Evolutionary conservation across 306 rosid genomes (phyloP), one percentile per base, ranked within the genome.

Genomic region (Purshia tridentata): DNA sequence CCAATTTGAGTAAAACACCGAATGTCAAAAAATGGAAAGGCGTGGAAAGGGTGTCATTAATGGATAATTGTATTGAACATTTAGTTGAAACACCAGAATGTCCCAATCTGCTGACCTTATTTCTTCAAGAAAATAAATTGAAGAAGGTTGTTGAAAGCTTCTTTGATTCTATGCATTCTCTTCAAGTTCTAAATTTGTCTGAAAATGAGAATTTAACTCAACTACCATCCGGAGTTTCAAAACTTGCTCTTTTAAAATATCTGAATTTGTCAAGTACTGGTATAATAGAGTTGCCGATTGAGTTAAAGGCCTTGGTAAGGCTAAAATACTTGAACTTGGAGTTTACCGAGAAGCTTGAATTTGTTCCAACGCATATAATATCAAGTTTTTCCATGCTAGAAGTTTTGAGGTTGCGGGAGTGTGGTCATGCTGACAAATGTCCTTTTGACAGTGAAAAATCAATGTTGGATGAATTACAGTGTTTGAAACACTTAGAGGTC

Each of bases 161-260:
- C 42, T 74, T 74, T 22, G 29, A 52, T 8, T 44, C 0, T 6
- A 73, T 73, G 65, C 53, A 15, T 20, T 3, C 14, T 9, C 54
- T 74, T 0, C 56, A 4, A 40, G 71, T 73, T 40, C 8, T 73
- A 22, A 70, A 63, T 73, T 35, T 73, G 47, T 63, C 71, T 6
- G 0, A 0, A 2, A 70, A 70, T 22, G 0, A 0, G 4, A 0
- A 5, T 0, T 18, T 70, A 0, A 20, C 51, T 3, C 4, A 9
- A 44, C 41, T 63, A 7, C 64, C 72, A 5, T 22, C 53, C 2
- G 70, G 35, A 9, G n/a, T 52, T 13, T 23, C 78, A 13, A 52
- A 45, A 1, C 58, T 53, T n/a, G 52, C 41, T 52, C 42, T 2
- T 22, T 23, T 53, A 47, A 63, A 63, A 0, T 60, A 73, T 19